A percentile compares a stretch with the other conserved stretches of the same genome.
phyloP scores from a whole-genome alignment of 208 protist genomes.

The Leishmania tropica region DNA sequence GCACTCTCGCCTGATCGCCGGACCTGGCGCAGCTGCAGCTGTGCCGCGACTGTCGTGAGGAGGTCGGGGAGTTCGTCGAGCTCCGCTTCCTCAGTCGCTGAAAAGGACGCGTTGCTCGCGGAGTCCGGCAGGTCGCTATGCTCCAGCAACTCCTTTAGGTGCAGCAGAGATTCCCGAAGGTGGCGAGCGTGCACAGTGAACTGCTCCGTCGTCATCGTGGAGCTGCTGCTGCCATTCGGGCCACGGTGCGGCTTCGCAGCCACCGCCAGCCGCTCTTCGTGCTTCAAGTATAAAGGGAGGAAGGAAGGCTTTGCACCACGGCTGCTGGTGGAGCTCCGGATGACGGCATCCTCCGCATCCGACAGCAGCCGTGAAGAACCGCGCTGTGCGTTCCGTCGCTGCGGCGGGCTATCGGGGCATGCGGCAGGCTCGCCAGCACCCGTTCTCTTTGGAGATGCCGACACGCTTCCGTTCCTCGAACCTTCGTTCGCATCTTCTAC shows the following conservation, averaged over 20 bases:
- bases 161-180: constrained; percentile 51
- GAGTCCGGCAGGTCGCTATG: constrained; percentile 18
- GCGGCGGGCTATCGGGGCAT: constrained; percentile 26
- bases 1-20: constrained; percentile 24
- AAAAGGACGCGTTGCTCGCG: constrained; percentile 3
- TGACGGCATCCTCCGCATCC: constrained; percentile 20
- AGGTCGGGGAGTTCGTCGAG: constrained; percentile 39
- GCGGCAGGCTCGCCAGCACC: constrained; percentile 1
- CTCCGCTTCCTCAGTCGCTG: constrained; percentile 16
- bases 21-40: constrained; percentile 43
- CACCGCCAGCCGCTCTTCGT: neutral
- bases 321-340: constrained; percentile 15
- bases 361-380: too few species aligned
- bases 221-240: neutral
- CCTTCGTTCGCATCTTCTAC: neutral
- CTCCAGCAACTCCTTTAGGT: constrained; percentile 49
- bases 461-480: neutral
- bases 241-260: neutral
- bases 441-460: neutral
- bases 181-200: constrained; percentile 38
- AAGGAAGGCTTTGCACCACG: neutral
- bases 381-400: constrained; percentile 5
- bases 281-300: neutral
- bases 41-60: constrained; percentile 38
- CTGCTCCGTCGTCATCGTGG: neutral